A percentile compares a stretch with the other conserved stretches of the same genome.
phyloP scores from a whole-genome alignment of 2,329 filamentous ascomycete genomes.

The Curvularia sp. region DNA sequence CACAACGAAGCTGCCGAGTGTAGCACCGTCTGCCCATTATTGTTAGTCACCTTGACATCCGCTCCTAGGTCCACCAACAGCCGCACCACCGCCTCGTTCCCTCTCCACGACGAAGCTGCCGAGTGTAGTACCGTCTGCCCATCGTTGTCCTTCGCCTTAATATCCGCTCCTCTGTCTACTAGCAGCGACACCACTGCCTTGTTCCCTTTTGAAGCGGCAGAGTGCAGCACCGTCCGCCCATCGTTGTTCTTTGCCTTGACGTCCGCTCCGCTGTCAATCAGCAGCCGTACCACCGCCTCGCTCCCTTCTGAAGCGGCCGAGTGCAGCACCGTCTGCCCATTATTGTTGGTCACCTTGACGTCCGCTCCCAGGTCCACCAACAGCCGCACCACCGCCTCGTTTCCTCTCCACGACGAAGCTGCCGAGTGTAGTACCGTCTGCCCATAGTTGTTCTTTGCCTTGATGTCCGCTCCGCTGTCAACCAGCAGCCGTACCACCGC shows the following conservation, averaged over 20 bases:
- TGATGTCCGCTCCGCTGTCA: background rate
- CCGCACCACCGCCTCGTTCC: too few species aligned
- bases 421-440: too few species aligned
- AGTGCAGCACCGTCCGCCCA: slow-evolving; percentile 8
- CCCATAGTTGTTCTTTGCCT: background rate
- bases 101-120: too few species aligned
- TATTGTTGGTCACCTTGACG: background rate
- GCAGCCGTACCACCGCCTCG: background rate
- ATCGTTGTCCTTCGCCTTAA: background rate
- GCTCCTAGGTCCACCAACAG: slow-evolving; percentile 2
- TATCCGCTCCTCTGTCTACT: background rate
- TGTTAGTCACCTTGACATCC: slow-evolving; percentile 2
- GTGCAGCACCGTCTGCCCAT: background rate
- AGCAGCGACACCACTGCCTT: background rate
- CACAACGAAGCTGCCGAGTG: background rate
- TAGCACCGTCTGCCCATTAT: background rate
- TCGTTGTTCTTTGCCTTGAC: background rate
- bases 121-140: too few species aligned
- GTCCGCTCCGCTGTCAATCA: background rate
- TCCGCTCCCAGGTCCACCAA: background rate
- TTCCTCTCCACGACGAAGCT: background rate
- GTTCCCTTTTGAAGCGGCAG: background rate
- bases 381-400: background rate
- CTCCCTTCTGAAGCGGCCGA: background rate
- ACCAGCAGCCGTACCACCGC: background rate